These are phyloP conservation scores for Erodium trifolium DNA, from an alignment of 441 rosid species.

Conservation along the genomic window DNA sequence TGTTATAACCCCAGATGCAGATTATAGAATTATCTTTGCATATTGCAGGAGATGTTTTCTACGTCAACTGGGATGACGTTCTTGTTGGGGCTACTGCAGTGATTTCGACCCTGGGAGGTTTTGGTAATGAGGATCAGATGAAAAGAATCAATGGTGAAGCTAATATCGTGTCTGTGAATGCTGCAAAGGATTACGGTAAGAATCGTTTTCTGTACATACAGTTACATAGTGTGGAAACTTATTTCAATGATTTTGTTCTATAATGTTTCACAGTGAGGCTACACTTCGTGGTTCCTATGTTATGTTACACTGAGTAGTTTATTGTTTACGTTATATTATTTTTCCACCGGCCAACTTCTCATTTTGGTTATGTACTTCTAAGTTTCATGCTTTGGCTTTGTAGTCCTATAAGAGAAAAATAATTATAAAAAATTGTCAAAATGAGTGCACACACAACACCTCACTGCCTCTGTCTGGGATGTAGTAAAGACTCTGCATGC, in stretches of 20 bases:
- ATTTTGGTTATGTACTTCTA: neutral
- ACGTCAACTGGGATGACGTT: constrained; percentile 85
- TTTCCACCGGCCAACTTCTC: neutral
- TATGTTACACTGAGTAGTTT: neutral
- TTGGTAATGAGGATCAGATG: constrained; percentile 90
- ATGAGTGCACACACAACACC: neutral
- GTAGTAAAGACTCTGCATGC: neutral
- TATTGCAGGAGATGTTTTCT: constrained; percentile 77
- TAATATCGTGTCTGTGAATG: constrained; percentile 64
- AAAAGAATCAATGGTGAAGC: constrained; percentile 84
- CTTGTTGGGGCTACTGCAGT: constrained; percentile 80
- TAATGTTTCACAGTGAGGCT: neutral
- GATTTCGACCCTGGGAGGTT: constrained; percentile 89
- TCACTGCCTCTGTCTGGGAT: neutral
- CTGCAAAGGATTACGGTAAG: constrained; percentile 76
- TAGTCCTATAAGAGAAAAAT: neutral
- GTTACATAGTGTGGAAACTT: neutral
- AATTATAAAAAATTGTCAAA: neutral
- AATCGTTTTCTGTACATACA: constrained; percentile 3
- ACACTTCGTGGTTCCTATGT: neutral
- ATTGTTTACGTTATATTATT: neutral
- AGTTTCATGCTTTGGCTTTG: neutral
- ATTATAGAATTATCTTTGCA: constrained; percentile 11
- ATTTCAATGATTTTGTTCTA: neutral
- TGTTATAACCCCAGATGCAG: neutral